phyloP scores from a whole-genome alignment of 2,329 filamentous ascomycete species.

The Fusarium decemcellulare region DNA sequence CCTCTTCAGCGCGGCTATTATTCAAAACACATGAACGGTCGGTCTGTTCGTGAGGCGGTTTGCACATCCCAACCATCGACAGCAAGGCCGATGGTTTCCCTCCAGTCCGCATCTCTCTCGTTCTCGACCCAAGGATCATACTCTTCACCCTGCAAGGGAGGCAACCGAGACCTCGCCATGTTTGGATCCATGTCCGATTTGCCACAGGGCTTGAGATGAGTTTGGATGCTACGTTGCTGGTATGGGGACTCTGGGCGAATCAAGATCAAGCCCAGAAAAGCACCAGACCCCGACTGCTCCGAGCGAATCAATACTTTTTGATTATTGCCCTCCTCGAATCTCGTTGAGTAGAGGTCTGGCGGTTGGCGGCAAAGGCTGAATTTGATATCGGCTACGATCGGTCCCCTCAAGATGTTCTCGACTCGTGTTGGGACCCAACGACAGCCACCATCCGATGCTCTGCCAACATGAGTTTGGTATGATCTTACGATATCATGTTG shows the following conservation, averaged over 20 bases:
- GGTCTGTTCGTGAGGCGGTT: conserved; percentile 13
- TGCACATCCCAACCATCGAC: conserved; percentile 4
- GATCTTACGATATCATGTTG: conserved; percentile 10
- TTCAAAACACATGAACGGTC: conserved; percentile 20
- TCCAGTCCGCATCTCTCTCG: conserved; percentile 5
- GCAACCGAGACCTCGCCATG: conserved; percentile 28
- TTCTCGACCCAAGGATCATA: conserved; percentile 8
- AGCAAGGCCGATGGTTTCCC: conserved; percentile 6
- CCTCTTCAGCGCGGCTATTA: conserved; percentile 27
- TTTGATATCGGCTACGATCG: conserved; percentile 35
- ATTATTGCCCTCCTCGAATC: conserved; percentile 19
- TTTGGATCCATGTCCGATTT: conserved; percentile 41
- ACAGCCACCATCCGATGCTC: conserved; percentile 7
- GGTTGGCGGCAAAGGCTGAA: conserved; percentile 7
- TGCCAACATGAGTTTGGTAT: conserved; percentile 7
- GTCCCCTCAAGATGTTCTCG: conserved; percentile 9
- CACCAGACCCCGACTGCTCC: conserved; percentile 32
- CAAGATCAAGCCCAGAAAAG: conserved; percentile 21
- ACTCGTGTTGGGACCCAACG: conserved; percentile 22
- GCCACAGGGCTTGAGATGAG: conserved; percentile 38
- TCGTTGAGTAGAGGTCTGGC: conserved; percentile 14
- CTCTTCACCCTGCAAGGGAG: conserved; percentile 24
- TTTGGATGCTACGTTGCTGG: conserved; percentile 44
- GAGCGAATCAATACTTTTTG: conserved; percentile 28
- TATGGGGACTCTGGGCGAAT: conserved; percentile 32